Evolutionary conservation across 2,329 filamentous ascomycete genomes (phyloP), one percentile per base, ranked within the genome.

Genomic region (Cladophialophora bantiana): DNA sequence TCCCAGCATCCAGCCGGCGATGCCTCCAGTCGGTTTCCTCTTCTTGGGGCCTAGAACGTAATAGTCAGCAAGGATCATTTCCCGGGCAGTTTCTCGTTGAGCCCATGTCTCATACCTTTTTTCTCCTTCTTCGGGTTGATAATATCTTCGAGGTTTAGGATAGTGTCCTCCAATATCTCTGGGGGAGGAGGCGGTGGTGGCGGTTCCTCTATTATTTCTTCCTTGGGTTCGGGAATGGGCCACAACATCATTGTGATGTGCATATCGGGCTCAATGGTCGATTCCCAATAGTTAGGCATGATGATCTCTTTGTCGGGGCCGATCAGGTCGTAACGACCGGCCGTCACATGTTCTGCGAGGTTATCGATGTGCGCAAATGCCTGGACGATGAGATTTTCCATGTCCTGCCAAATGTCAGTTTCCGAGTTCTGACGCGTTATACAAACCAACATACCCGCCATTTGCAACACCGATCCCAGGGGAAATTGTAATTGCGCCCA

Each of bases 401-500:
- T 94, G 18, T 91, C 91, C 90, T 94, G 72, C 18, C 65, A 38
- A 70, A 42, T 9, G 61, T 60, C 34, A 70, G 66, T 66, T 12
- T 20, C 9, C 7, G 13, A 18, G 38, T 34, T 65, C 26, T 26
- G 34, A 57, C 48, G 15, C 18, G 50, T 13, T 52, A 52, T 45
- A 26, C 40, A 9, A 55, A 34, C 15, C 26, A 66, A 85, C 87
- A 76, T 87, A 94, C 91, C 82, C 84, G 82, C 93, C 93, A 96
- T 2, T 89, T 95, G 74, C 89, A 88, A 78, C 93, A 97, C 35
- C 96, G 78, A 70, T 94, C 88, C 79, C 90, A 97, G 1, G 94
- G 94, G 75, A 97, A 97, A 79, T 88, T 95, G 77, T 96, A 97
- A 78, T 96, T 97, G 71, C 94, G 86, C 36, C 92, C 92, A 15